phyloP scores from a whole-genome alignment of 768 basidiomycete species.

The Termitomyces sp. region DNA sequence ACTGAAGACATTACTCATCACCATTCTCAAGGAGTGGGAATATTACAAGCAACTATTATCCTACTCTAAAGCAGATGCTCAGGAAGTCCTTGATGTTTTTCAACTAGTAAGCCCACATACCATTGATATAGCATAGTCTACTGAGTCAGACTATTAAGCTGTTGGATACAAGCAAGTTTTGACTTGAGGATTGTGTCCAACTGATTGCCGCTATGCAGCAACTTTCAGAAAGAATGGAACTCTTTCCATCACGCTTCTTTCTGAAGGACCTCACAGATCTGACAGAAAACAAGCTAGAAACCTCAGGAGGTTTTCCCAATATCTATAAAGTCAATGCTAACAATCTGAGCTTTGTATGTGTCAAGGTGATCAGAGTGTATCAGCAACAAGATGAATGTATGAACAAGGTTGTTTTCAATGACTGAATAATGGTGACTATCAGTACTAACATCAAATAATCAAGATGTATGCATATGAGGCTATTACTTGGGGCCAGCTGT shows the following conservation, averaged over 20 bases:
- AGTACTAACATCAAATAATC: not conserved
- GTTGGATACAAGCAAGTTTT: not conserved
- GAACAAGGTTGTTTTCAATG: constrained; percentile 3
- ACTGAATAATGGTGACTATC: not conserved
- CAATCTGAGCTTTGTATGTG: not conserved
- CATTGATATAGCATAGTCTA: not conserved
- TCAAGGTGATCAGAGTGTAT: constrained; percentile 7
- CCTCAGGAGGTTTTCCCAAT: constrained; percentile 4
- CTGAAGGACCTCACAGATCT: not conserved
- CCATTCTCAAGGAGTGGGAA: not conserved
- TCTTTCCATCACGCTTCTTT: constrained; percentile 6
- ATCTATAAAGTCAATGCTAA: not conserved
- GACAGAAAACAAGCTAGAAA: not conserved
- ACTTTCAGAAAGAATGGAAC: not conserved
- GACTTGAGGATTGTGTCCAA: not conserved
- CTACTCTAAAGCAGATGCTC: not conserved
- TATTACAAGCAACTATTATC: not conserved
- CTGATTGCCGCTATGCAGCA: constrained; percentile 8
- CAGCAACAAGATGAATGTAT: not conserved
- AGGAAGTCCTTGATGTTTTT: not conserved
- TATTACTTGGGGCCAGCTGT: constrained; percentile 24
- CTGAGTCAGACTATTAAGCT: not conserved
- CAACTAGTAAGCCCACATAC: not conserved
- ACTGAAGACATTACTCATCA: not conserved
- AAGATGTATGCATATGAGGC: constrained; percentile 13